phyloP scores from a whole-genome alignment of 805 yeast species.

The Lipomyces orientalis region DNA sequence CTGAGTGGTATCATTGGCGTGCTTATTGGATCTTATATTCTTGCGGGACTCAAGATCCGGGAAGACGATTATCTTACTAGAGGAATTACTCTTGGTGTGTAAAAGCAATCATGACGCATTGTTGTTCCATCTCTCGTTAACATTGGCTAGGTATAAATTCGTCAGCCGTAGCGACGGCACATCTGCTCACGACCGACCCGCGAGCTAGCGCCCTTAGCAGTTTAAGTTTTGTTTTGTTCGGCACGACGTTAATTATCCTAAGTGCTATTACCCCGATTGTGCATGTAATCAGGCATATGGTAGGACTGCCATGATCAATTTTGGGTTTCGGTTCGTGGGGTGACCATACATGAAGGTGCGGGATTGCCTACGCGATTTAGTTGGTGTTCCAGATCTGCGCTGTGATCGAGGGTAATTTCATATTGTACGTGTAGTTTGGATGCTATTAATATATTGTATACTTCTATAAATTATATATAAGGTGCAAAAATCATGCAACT shows the following conservation, averaged over 20 bases:
- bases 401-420: not conserved
- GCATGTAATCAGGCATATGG: conserved; percentile 55
- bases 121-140: not conserved
- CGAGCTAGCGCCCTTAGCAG: conserved; percentile 82
- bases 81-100: conserved; percentile 66
- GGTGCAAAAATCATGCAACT: not conserved
- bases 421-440: not conserved
- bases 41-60: conserved; percentile 56
- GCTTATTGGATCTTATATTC: conserved; percentile 62
- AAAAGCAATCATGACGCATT: not conserved
- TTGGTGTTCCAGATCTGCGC: not conserved
- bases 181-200: conserved; percentile 69
- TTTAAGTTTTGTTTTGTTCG: conserved; percentile 71
- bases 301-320: conserved; percentile 46
- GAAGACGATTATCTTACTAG: conserved; percentile 72
- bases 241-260: conserved; percentile 72
- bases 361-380: not conserved
- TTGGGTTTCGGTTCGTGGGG: not conserved
- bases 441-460: not conserved
- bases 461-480: not conserved
- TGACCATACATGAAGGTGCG: not conserved
- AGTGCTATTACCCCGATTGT: conserved; percentile 64
- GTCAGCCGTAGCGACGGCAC: conserved; percentile 84
- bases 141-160: conserved; percentile 60
- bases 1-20: conserved; percentile 79